These are phyloP conservation scores for Sarocladium strictum DNA, from an alignment of 2,329 filamentous ascomycete species.

Conservation along the genomic window DNA sequence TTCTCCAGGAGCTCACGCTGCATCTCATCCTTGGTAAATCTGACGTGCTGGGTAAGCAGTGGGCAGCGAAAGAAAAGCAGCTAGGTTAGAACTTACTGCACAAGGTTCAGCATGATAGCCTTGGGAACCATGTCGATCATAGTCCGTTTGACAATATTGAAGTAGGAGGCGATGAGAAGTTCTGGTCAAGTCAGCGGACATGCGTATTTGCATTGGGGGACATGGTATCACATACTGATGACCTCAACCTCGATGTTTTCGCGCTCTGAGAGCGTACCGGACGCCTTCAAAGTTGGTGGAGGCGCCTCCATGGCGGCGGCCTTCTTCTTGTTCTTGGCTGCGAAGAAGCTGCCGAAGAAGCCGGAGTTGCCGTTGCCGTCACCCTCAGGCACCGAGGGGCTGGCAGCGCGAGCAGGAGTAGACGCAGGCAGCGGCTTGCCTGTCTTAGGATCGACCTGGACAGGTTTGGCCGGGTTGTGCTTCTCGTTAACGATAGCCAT, in stretches of 20 bases:
- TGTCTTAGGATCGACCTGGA: constrained; percentile 96
- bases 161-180: constrained; percentile 93
- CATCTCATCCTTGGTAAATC: constrained; percentile 97
- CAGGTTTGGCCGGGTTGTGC: constrained; percentile 73
- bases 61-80: background rate
- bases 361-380: constrained; percentile 54
- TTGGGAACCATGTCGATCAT: constrained; percentile 99
- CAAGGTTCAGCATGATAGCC: constrained; percentile 95
- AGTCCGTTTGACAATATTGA: constrained; percentile 94
- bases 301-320: constrained; percentile 99
- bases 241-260: constrained; percentile 96
- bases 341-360: constrained; percentile 98
- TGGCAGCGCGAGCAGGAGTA: constrained; percentile 66
- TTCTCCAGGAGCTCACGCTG: constrained; percentile 93
- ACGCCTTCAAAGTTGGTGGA: constrained; percentile 87
- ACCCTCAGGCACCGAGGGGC: constrained; percentile 58
- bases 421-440: constrained; percentile 78
- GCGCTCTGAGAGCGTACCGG: constrained; percentile 86
- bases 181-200: constrained; percentile 51
- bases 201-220: background rate
- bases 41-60: constrained; percentile 26
- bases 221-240: constrained; percentile 64
- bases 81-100: constrained; percentile 61
- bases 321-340: constrained; percentile 99
- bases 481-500: constrained; percentile 98